phyloP scores from a whole-genome alignment of 441 rosid species.

The Gossypium gossypioides region DNA sequence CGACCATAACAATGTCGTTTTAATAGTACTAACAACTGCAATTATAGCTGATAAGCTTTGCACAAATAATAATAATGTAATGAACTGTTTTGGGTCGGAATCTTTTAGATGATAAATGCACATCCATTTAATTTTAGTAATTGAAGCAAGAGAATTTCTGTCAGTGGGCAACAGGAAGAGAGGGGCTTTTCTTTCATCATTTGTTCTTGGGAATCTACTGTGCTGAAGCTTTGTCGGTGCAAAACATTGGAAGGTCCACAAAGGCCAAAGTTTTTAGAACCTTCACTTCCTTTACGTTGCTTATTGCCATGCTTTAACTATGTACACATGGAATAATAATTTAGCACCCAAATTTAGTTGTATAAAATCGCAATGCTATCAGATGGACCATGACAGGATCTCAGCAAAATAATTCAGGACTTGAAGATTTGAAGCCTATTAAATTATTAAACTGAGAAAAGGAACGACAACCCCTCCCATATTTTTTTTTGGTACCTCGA shows the following conservation, averaged over 20 bases:
- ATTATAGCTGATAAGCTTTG: background rate
- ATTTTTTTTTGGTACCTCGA: background rate
- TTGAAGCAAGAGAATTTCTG: background rate
- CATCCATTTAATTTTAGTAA: background rate
- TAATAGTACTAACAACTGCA: background rate
- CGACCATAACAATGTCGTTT: background rate
- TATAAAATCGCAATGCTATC: background rate
- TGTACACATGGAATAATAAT: background rate
- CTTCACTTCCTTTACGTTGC: background rate
- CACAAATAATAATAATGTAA: background rate
- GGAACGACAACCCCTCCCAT: background rate
- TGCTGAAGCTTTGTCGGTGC: conserved; percentile 23
- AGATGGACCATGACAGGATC: background rate
- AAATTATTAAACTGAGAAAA: background rate
- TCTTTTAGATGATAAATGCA: background rate
- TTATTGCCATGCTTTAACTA: background rate
- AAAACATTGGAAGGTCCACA: conserved; percentile 4
- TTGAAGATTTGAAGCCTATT: background rate
- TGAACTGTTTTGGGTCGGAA: background rate
- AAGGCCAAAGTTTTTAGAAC: background rate
- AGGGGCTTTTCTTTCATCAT: background rate
- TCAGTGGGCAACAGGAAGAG: background rate
- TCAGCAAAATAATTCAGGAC: background rate
- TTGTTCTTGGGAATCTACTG: background rate
- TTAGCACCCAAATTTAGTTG: background rate